phyloP scores from a whole-genome alignment of 1,139 yeast genomes.

The Lodderomyces pseudojiufengensis region DNA sequence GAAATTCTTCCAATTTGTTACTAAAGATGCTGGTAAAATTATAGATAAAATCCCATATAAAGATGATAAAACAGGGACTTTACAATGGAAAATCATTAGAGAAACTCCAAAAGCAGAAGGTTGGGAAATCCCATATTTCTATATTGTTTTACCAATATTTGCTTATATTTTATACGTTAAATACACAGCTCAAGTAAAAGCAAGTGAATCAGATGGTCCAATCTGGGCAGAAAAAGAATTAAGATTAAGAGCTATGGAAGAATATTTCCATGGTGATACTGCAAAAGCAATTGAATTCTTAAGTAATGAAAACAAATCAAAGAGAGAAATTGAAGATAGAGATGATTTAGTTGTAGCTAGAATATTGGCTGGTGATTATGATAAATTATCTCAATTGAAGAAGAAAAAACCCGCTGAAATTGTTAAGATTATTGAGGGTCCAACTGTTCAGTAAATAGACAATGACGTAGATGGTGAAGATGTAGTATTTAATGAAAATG shows the following conservation, averaged over 20 bases:
- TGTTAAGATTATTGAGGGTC: constrained; percentile 33
- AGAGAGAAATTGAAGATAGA: constrained; percentile 61
- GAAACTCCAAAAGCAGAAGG: constrained; percentile 76
- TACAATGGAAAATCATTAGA: constrained; percentile 76
- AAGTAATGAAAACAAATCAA: constrained; percentile 53
- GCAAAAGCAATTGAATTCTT: constrained; percentile 56
- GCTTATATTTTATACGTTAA: constrained; percentile 42
- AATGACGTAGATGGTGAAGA: no score
- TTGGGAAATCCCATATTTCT: constrained; percentile 76
- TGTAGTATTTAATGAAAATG: no score
- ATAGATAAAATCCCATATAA: constrained; percentile 83
- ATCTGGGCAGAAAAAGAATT: constrained; percentile 88
- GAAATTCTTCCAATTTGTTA: constrained; percentile 55
- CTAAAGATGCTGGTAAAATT: constrained; percentile 62
- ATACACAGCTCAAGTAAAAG: constrained; percentile 44
- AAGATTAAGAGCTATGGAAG: constrained; percentile 74
- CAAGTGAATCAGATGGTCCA: constrained; percentile 45
- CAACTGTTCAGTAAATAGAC: constrained; percentile 11
- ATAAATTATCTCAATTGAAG: constrained; percentile 68
- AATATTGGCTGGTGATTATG: constrained; percentile 82
- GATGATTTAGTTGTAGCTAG: constrained; percentile 81
- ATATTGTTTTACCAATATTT: constrained; percentile 64
- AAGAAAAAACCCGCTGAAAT: constrained; percentile 45
- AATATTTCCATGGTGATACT: constrained; percentile 56
- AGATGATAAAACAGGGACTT: constrained; percentile 73